phyloP scores from a whole-genome alignment of 2,329 filamentous ascomycete genomes.

The Calonectria pseudoturangicola region DNA sequence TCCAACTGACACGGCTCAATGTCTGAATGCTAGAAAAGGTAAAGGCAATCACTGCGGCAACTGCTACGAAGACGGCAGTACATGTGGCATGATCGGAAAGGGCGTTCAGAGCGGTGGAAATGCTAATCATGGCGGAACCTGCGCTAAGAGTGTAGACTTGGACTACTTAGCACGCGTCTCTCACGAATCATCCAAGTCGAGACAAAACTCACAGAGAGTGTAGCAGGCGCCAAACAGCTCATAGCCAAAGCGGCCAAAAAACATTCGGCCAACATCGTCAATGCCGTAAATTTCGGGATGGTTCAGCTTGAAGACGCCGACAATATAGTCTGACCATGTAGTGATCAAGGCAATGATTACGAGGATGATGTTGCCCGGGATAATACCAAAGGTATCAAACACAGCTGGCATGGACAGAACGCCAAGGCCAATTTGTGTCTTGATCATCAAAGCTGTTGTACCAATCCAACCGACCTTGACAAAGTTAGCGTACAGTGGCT shows the following conservation, averaged over 20 bases:
- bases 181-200: no score
- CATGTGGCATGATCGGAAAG: slow-evolving; percentile 59
- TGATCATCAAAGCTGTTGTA: slow-evolving; percentile 65
- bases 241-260: slow-evolving; percentile 66
- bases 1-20: slow-evolving; percentile 54
- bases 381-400: slow-evolving; percentile 66
- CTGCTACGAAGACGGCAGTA: slow-evolving; percentile 60
- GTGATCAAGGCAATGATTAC: slow-evolving; percentile 63
- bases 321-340: slow-evolving; percentile 68
- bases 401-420: slow-evolving; percentile 67
- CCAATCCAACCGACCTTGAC: slow-evolving; percentile 59
- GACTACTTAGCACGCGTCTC: background rate
- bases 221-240: slow-evolving; percentile 61
- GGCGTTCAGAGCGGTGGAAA: slow-evolving; percentile 61
- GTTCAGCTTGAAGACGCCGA: slow-evolving; percentile 69
- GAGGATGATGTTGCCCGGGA: slow-evolving; percentile 67
- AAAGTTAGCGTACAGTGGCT: background rate
- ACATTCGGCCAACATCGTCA: slow-evolving; percentile 68
- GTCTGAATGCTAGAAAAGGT: slow-evolving; percentile 56
- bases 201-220: slow-evolving; percentile 52
- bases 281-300: slow-evolving; percentile 71
- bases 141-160: slow-evolving; percentile 39
- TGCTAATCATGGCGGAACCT: slow-evolving; percentile 59
- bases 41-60: slow-evolving; percentile 54
- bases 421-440: slow-evolving; percentile 65